Base-by-base conservation (phyloP, 306 rosid species). In the Prosopis cineraria region DNA sequence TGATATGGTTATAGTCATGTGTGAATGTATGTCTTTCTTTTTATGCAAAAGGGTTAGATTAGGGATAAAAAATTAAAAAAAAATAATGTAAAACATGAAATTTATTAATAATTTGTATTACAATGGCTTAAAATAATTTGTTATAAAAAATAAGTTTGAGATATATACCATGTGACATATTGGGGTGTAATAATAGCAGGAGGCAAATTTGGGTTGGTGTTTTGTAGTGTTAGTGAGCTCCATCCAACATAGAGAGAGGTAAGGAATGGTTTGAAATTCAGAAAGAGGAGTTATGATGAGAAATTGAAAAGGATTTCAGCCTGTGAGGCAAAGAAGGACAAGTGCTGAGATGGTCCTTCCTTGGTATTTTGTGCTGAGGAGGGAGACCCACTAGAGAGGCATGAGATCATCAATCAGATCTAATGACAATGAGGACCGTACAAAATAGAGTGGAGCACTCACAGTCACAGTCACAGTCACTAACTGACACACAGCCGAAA, bases 231-330 rank as follows among this genome's bases (percentile, higher is more conserved):
- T 31, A 36, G 39, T 5, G 4, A 36, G 39, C 31, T 24, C 12
- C 14, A 50, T 24, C 12, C 14, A 50, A 69, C 31, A 25, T 48
- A 74, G 58, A 66, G 56, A 65, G n/a, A n/a, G n/a, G n/a, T n/a
- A 76, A 31, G 30, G 30, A 67, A 55, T 17, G 74, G 4, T 39
- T 30, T 67, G 68, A 52, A 52, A 50, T 76, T 66, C 33, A 76
- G 31, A 11, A 76, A 39, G 68, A 19, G 68, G 39, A 5, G 7
- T 6, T 36, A 7, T 4, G 39, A 5, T 5, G 39, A 4, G 25
- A 56, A n/a, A n/a, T n/a, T 27, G 11, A 33, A 39, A 37, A 53
- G 64, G 37, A 22, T 12, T 53, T 34, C 3, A 72, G n/a, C n/a
- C 22, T 53, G 10, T 31, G 7, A 1, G 37, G 65, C 10, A n/a